Base-by-base conservation (phyloP, 1,284 basidiomycete genomes). In the Microbotryum saponariae region DNA sequence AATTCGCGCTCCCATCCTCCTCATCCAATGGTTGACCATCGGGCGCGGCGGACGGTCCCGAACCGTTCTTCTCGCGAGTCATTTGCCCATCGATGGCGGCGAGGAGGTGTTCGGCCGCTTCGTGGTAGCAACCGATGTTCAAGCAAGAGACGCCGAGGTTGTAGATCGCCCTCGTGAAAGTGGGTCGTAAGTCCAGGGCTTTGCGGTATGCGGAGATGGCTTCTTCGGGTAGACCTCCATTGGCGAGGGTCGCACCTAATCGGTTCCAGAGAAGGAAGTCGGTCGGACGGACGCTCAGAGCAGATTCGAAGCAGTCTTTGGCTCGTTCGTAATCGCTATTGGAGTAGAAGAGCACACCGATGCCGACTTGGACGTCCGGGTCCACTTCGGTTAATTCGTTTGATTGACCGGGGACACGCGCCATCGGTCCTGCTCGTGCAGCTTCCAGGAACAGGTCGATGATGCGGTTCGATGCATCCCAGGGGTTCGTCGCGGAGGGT, bases 231-330 rank as follows among this genome's bases (percentile, higher is more conserved):
- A 90, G 88, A 64, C 85, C 91, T 1, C 91, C 91, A 74, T 99
- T 99, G 20, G 93, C 96, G 46, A 98, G 80, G 7, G 89, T 92
- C 1, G 94, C 97, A 4, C 96, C 96, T 6, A 97, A 79, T 56
- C 96, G 81, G 76, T 99, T 99, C 96, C 96, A 99, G 9, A 98
- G 78, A 16, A 94, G 78, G 74, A 92, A 97, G 76, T 99, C 96
- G 65, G 91, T 85, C 2, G 93, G 94, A 60, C 91, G 82, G 54
- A 90, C 86, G 21, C 85, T 85, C 61, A 98, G 78, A 0, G 96
- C 94, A 1, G 93, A 83, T 50, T 81, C 80, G 78, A 98, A 98
- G 77, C 94, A 99, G 75, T 99, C 94, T 69, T 88, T 86, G 0
- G 94, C 91, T 73, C 91, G 91, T 47, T 79, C 79, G 73, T 92